Base-by-base conservation (phyloP, 768 basidiomycete genomes). In the Tricholoma sp. region DNA sequence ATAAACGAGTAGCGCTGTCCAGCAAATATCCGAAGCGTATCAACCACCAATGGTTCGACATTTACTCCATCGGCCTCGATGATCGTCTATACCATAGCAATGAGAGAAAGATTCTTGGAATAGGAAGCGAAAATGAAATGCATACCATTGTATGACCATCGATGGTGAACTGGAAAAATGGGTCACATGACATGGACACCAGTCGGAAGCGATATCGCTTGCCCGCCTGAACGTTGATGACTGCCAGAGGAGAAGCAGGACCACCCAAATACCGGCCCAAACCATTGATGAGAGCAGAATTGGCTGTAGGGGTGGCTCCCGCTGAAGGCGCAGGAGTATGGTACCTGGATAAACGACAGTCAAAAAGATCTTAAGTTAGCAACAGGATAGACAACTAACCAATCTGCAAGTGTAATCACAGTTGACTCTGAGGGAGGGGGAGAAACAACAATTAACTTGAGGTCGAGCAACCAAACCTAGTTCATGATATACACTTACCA, bases 161-260 rank as follows among this genome's bases (percentile, higher is more conserved):
- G 34, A 77, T 76, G 8, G 77, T 75, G 59, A 80, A 79, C 0
- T 50, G 29, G 52, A 66, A 77, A 54, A 69, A 65, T 2, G 75
- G 71, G 52, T 75, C 71, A 61, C 84, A 84, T 18, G 81, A 77
- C 8, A 76, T 73, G 10, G 72, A 70, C 41, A 85, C 55, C 2
- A 85, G 37, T 2, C 83, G 76, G 66, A 84, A 77, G 15, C 83
- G 76, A 57, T 83, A 84, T 4, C 24, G 24, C 24, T 24, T 24
- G 24, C 24, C 24, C 24, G 24, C 24, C 24, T 24, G 24, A 4
- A 24, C 24, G 24, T 24, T 24, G 24, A 24, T 24, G 24, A 24
- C 24, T 24, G 24, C 24, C 24, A 24, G 24, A 24, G 24, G 24
- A 24, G 24, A 24, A 24, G 24, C 24, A 2, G 24, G 24, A 24